Percentiles rank a stretch among this genome's conserved stretches.
Evolutionary conservation across 148 eudicot species (phyloP).

Genomic region (Camellia granthamiana): DNA sequence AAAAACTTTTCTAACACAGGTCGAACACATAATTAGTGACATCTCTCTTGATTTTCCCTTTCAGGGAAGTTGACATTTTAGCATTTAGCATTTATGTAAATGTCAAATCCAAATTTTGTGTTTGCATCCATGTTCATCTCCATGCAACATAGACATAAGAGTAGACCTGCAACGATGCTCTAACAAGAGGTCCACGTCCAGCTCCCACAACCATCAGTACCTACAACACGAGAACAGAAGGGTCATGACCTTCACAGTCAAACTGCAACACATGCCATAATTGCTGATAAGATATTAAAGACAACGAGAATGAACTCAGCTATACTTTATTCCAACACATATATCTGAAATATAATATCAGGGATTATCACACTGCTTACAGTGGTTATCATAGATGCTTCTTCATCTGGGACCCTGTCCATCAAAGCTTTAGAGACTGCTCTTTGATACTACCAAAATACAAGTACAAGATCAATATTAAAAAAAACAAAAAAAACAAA

Average conservation of each 20-base stretch:
- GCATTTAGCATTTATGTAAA: not conserved
- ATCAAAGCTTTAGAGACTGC: constrained; percentile 84
- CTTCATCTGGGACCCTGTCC: constrained; percentile 77
- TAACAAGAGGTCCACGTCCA: constrained; percentile 96
- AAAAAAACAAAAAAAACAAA: not conserved
- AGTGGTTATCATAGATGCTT: constrained; percentile 56
- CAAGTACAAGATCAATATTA: constrained; percentile 9
- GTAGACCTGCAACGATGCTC: constrained; percentile 86
- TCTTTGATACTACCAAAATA: constrained; percentile 65
- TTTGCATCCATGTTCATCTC: not conserved
- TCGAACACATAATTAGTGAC: not conserved
- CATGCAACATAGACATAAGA: not conserved
- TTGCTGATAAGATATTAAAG: not conserved
- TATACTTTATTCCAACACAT: not conserved
- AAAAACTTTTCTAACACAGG: not conserved
- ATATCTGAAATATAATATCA: not conserved
- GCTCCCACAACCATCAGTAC: constrained; percentile 99
- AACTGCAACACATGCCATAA: constrained; percentile 1
- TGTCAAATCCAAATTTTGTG: not conserved
- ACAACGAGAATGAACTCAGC: not conserved
- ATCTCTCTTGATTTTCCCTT: not conserved
- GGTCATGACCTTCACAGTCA: not conserved
- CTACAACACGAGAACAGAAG: constrained; percentile 30
- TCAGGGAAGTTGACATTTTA: not conserved
- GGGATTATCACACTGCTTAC: constrained; percentile 42